Base-by-base conservation (phyloP, 257 asterid genomes). In the Verbena officinalis region DNA sequence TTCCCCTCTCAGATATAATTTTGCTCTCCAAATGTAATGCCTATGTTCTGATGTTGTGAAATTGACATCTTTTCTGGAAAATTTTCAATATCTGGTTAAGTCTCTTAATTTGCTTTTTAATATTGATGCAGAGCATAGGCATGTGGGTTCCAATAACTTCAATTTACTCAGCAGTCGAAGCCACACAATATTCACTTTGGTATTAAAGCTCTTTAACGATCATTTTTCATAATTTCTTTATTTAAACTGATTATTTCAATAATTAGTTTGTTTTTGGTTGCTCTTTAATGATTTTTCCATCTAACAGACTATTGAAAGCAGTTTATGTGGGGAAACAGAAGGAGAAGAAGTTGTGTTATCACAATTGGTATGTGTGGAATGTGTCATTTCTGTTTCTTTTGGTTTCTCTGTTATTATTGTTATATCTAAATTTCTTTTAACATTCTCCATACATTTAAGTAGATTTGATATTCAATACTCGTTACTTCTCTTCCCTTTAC, bases 111-210 rank as follows among this genome's bases (percentile, higher is more conserved):
- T 61, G 53, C 60, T 61, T 15, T 34, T 65, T 24, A 9, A 59
- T 43, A 54, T 73, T 74, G 69, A 62, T 84, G 77, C 86, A 89
- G 96, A 86, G 74, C 96, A 89, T 66, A 80, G 96, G 68, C 96
- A 89, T 27, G 96, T 89, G 78, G 96, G 96, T 50, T 89, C 95
- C 68, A 89, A 79, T 77, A 89, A 89, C 82, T 80, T 89, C 82
- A 89, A 89, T 76, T 73, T 89, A 73, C 78, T 89, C 75, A 89
- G 96, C 90, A 89, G 96, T 78, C 92, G 96, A 74, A 89, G 96
- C 85, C 96, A 89, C 79, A 89, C 96, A 24, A 89, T 89, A 73
- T 89, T 89, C 75, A 89, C 96, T 55, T 71, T 89, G 96, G 96
- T 89, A 80, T 59, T 73, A 30, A 34, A 62, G 17, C 64, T 69